Conservation (phyloP, 2,329 filamentous ascomycete genomes). For the Blumeria hordei region DNA sequence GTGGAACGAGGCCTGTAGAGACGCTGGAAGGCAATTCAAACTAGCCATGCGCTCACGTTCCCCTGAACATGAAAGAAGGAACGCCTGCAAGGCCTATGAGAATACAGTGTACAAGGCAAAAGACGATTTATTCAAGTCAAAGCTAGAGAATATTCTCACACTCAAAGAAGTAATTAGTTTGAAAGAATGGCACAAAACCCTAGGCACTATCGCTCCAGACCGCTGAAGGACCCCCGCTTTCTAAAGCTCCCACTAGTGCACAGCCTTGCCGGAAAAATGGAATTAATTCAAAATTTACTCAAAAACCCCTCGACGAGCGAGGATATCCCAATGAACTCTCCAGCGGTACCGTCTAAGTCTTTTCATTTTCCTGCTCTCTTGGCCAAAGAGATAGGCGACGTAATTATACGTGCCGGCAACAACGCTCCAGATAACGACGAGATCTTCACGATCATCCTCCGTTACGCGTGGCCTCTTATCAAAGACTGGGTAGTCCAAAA, state of each 20-base stretch:
- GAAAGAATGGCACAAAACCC: not conserved
- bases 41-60: not conserved
- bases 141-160: too few species aligned
- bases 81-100: not conserved
- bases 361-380: not conserved
- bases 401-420: not conserved
- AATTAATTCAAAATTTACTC: not conserved
- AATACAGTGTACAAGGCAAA: not conserved
- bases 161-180: not conserved
- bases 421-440: not conserved
- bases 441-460: not conserved
- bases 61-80: not conserved
- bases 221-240: not conserved
- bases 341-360: not conserved
- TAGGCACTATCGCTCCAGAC: not conserved
- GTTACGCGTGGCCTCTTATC: not conserved
- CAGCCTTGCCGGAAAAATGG: not conserved
- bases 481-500: not conserved
- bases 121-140: not conserved
- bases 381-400: not conserved
- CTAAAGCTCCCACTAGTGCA: not conserved
- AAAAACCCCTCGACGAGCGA: not conserved
- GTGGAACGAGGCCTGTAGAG: not conserved
- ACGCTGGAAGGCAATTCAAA: not conserved
- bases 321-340: not conserved